A percentile compares a stretch with the other conserved stretches of the same genome.
Evolutionary conservation across 768 basidiomycete species (phyloP).

Genomic region (Russula ochroleuca): DNA sequence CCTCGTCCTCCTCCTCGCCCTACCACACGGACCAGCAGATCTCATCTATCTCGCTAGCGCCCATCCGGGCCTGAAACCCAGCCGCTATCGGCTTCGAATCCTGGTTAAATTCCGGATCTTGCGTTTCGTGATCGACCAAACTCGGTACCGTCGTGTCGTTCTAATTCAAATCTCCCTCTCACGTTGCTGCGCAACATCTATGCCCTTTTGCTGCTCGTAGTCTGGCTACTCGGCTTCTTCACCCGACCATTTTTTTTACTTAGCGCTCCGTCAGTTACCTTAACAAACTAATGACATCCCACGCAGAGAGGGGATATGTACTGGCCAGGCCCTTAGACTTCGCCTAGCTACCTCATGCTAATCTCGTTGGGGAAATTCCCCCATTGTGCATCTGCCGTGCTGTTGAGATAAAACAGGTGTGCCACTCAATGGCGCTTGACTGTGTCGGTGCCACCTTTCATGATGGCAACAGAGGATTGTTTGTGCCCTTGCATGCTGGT

Average conservation of each 20-base stretch:
- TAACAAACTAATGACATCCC: neutral
- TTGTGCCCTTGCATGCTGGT: no score
- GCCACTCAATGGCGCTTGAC: neutral
- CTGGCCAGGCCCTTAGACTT: neutral
- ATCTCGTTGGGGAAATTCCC: neutral
- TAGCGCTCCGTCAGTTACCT: neutral
- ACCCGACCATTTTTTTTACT: neutral
- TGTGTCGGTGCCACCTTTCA: no score
- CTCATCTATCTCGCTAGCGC: neutral
- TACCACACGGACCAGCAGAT: neutral
- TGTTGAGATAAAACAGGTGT: neutral
- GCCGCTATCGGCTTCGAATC: neutral
- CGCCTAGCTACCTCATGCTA: neutral
- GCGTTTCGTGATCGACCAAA: neutral
- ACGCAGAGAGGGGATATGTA: neutral
- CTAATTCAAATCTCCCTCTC: neutral
- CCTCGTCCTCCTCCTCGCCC: no score
- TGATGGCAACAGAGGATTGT: no score
- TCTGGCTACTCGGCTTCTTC: neutral
- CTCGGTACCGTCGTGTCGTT: neutral
- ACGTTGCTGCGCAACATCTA: neutral
- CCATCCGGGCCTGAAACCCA: neutral
- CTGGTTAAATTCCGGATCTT: neutral
- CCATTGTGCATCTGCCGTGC: neutral
- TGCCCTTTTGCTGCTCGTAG: neutral